Evolutionary conservation across 306 rosid genomes (phyloP), one percentile per base, ranked within the genome.

Genomic region (Rosa chinensis): DNA sequence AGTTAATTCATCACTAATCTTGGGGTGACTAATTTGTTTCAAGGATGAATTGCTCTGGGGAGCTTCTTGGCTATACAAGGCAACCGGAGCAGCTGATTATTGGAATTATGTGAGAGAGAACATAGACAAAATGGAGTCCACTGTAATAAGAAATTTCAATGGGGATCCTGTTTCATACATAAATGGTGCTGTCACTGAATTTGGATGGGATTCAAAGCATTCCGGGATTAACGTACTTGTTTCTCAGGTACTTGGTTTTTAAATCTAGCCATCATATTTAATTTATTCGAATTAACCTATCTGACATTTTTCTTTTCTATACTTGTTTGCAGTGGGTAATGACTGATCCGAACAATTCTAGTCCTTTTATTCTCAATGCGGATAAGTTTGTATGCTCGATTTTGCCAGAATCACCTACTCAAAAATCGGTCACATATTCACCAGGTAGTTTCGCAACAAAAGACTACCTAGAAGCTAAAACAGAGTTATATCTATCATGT

Each of bases 11-110:
- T 20, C 35, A 11, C 16, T 62, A 25, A 3, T 20, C 18, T 23
- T 45, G 21, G 37, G 48, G 25, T 5, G 4, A 5, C 10, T 74
- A 13, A 47, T 16, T 55, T 49, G 28, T 50, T 50, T 59, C 12
- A 44, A 87, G 89, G 93, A 89, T 39, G 93, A 89, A 56, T 84
- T 89, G 77, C 0, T 84, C 1, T 89, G 93, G 91, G 93, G 83
- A 56, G 89, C 91, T 35, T 43, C 91, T 55, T 89, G 93, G 91
- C 59, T 85, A 56, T 76, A 80, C 61, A 85, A 82, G 71, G 93
- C 93, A 5, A 74, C 81, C 1, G 20, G 53, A 3, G 11, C 0
- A 4, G 0, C 14, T 10, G 5, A 6, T 5, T 85, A 85, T 56
- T 72, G 86, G 89, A 59, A 80, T 0, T 80, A 83, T 73, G 84